Conservation (phyloP, 1,284 basidiomycete genomes). For the Melampsora larici-populina region DNA sequence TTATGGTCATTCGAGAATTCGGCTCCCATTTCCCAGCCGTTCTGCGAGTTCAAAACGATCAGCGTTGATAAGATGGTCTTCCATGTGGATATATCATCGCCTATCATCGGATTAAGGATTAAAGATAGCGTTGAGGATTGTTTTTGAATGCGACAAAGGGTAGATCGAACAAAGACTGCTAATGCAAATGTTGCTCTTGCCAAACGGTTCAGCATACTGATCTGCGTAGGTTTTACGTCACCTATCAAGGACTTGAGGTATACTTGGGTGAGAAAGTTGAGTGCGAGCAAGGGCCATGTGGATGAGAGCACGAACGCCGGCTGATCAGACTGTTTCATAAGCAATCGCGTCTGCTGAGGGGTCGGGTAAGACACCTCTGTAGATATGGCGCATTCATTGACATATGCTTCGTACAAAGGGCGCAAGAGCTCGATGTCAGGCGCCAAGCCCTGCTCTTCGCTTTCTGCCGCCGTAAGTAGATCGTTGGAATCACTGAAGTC, state of each 20-base stretch:
- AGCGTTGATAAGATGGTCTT: conserved; percentile 11
- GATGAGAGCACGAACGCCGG: conserved; percentile 36
- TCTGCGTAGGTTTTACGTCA: background rate
- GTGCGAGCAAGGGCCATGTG: conserved; percentile 36
- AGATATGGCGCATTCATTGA: conserved; percentile 13
- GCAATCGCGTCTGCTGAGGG: conserved; percentile 28
- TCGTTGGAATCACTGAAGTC: background rate
- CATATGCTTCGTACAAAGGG: conserved; percentile 31
- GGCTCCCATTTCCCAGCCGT: background rate
- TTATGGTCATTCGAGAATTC: background rate
- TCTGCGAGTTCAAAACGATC: conserved; percentile 30
- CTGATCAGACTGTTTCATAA: conserved; percentile 18
- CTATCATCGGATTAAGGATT: conserved; percentile 9
- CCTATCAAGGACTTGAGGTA: conserved; percentile 8
- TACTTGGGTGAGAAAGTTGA: conserved; percentile 28
- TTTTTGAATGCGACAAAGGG: conserved; percentile 9
- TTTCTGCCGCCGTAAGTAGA: background rate
- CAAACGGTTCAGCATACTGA: background rate
- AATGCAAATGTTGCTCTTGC: conserved; percentile 24
- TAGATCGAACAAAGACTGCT: conserved; percentile 18
- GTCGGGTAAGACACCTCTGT: conserved; percentile 31
- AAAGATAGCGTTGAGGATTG: conserved; percentile 5
- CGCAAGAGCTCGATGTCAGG: conserved; percentile 4
- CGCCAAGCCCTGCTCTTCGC: background rate
- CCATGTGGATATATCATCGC: conserved; percentile 6